phyloP scores from a whole-genome alignment of 1,139 yeast species.

The Zygosaccharomyces pseudobailii region DNA sequence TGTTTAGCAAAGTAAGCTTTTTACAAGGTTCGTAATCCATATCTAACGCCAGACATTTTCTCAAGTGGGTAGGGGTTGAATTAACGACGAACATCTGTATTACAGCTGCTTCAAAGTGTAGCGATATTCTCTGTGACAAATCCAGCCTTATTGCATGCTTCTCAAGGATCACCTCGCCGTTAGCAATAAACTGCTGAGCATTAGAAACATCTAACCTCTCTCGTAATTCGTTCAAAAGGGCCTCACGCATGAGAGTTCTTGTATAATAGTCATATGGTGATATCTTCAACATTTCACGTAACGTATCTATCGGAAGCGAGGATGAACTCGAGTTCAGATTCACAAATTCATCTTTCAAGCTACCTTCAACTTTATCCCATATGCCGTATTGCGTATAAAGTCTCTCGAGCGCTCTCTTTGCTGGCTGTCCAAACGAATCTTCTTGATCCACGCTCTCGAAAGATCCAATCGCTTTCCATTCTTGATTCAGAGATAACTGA shows the following conservation, averaged over 20 bases:
- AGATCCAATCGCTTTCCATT: slow-evolving; percentile 22
- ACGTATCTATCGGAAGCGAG: slow-evolving; percentile 11
- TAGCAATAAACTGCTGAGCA: slow-evolving; percentile 20
- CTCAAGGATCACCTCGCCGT: slow-evolving; percentile 24
- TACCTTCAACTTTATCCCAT: slow-evolving; percentile 24
- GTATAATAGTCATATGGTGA: slow-evolving; percentile 20
- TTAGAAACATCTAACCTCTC: slow-evolving; percentile 16
- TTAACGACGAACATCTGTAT: slow-evolving; percentile 27
- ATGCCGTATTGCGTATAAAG: slow-evolving; percentile 28
- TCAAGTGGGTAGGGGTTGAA: slow-evolving; percentile 25
- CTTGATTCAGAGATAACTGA: slow-evolving; percentile 27
- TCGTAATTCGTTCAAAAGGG: slow-evolving; percentile 11
- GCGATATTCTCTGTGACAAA: slow-evolving; percentile 20
- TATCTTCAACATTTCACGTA: slow-evolving; percentile 16
- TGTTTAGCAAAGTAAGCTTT: slow-evolving; percentile 21
- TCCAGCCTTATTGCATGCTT: slow-evolving; percentile 20
- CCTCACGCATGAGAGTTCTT: slow-evolving; percentile 15
- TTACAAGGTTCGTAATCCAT: slow-evolving; percentile 32
- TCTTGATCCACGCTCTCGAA: slow-evolving; percentile 18
- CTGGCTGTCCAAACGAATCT: slow-evolving; percentile 21
- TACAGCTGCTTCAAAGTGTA: slow-evolving; percentile 21
- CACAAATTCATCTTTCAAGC: slow-evolving; percentile 4
- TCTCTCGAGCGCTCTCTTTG: slow-evolving; percentile 21
- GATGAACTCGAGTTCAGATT: slow-evolving; percentile 12
- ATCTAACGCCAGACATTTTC: slow-evolving; percentile 31